These are phyloP conservation scores for Macrocybe gigantea DNA, from an alignment of 768 basidiomycete genomes.

Conservation along the genomic window DNA sequence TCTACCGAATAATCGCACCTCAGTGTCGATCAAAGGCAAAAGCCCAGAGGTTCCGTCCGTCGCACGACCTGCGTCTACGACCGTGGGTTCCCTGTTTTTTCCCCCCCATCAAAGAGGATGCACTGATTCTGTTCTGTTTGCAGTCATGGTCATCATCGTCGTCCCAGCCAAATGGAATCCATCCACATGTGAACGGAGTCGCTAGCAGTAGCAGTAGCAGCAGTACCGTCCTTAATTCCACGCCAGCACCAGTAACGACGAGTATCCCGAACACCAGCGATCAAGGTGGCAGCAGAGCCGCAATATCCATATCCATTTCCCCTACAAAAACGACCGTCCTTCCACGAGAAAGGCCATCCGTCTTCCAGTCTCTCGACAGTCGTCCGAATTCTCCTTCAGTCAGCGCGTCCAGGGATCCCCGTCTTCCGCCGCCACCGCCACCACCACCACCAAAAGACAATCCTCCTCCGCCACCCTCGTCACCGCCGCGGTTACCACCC, in stretches of 20 bases:
- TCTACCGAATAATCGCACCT: slow-evolving; percentile 12
- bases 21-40: slow-evolving; percentile 34
- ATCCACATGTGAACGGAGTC: slow-evolving; percentile 5
- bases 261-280: slow-evolving; percentile 8
- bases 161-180: slow-evolving; percentile 20
- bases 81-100: slow-evolving; percentile 18
- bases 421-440: slow-evolving; percentile 20
- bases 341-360: background rate
- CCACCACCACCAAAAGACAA: slow-evolving; percentile 23
- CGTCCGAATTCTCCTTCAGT: slow-evolving; percentile 21
- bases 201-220: slow-evolving; percentile 5
- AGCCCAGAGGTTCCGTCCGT: slow-evolving; percentile 16
- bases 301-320: slow-evolving; percentile 17
- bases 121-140: slow-evolving; percentile 12
- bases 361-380: slow-evolving; percentile 6
- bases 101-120: slow-evolving; percentile 10
- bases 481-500: slow-evolving; percentile 21
- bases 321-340: too few relatives aligned
- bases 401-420: slow-evolving; percentile 15
- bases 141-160: slow-evolving; percentile 20
- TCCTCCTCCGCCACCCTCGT: slow-evolving; percentile 19
- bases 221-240: slow-evolving; percentile 15
- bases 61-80: slow-evolving; percentile 9
- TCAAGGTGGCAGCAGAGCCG: slow-evolving; percentile 12
- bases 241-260: slow-evolving; percentile 6